Percentiles rank a stretch among this genome's conserved stretches.
These are phyloP conservation scores for Botryotinia globosa DNA, from an alignment of 2,329 filamentous ascomycete genomes.

Conservation along the genomic window DNA sequence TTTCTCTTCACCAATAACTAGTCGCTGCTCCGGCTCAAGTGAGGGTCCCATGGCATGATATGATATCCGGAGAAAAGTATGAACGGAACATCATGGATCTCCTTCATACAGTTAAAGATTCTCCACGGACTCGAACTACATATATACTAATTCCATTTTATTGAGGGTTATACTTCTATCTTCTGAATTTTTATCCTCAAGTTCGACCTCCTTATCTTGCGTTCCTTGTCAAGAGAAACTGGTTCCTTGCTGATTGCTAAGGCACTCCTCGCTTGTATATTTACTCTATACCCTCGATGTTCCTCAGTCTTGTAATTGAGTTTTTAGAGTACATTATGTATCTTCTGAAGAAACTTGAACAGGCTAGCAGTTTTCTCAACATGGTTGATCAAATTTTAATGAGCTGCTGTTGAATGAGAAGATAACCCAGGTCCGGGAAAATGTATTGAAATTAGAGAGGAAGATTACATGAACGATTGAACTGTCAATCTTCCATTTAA, in stretches of 20 bases:
- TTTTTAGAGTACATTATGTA: rapidly evolving
- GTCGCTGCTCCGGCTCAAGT: too few species aligned
- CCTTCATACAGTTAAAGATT: neutral
- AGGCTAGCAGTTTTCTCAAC: neutral
- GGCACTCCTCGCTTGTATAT: neutral
- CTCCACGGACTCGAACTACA: neutral
- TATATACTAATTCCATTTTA: neutral
- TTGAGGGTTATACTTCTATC: neutral
- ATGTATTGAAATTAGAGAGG: neutral
- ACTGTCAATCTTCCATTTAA: too few species aligned
- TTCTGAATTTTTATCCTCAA: neutral
- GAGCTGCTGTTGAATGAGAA: neutral
- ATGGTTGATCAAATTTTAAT: neutral
- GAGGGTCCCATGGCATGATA: neutral
- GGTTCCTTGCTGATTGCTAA: too few species aligned
- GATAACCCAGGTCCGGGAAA: neutral
- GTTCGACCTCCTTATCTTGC: neutral
- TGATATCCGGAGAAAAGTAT: neutral
- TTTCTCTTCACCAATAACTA: neutral
- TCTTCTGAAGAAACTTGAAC: neutral
- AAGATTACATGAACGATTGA: neutral
- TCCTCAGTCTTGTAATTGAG: neutral
- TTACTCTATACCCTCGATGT: neutral
- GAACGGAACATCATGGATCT: neutral
- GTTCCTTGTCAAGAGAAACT: neutral